Conservation (phyloP, 495 filamentous ascomycete species). For the Talaromyces trachyspermus region DNA sequence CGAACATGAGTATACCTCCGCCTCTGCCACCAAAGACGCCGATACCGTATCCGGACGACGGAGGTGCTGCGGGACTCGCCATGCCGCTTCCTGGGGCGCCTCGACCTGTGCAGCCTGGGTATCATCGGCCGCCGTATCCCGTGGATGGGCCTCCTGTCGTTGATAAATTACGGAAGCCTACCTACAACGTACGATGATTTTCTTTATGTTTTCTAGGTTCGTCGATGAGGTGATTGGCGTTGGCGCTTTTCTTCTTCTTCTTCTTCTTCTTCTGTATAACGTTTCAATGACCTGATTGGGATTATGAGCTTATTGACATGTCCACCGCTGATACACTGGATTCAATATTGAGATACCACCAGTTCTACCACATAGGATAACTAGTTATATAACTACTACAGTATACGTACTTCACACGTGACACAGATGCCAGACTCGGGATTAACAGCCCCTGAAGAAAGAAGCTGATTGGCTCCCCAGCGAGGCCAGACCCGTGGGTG, state of each 20-base stretch:
- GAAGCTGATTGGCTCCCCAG: too few relatives aligned
- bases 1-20: slow-evolving; percentile 51
- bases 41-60: slow-evolving; percentile 45
- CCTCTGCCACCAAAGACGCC: slow-evolving; percentile 84
- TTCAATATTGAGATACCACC: too few relatives aligned
- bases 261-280: neutral
- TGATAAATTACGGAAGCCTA: slow-evolving; percentile 79
- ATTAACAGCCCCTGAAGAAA: too few relatives aligned
- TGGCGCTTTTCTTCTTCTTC: neutral
- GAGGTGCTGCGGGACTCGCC: slow-evolving; percentile 23
- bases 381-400: too few relatives aligned
- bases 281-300: too few relatives aligned
- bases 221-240: neutral
- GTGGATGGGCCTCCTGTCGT: slow-evolving; percentile 73
- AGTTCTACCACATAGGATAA: too few relatives aligned
- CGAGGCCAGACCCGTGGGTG: too few relatives aligned
- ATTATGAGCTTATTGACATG: too few relatives aligned
- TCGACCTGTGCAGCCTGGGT: slow-evolving; percentile 14
- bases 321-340: too few relatives aligned
- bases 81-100: slow-evolving; percentile 25
- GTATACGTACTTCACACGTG: too few relatives aligned
- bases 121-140: slow-evolving; percentile 62
- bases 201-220: neutral
- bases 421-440: too few relatives aligned
- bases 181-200: slow-evolving; percentile 53